phyloP scores from a whole-genome alignment of 177 flowering plant genomes.

The Vitis hybrid region DNA sequence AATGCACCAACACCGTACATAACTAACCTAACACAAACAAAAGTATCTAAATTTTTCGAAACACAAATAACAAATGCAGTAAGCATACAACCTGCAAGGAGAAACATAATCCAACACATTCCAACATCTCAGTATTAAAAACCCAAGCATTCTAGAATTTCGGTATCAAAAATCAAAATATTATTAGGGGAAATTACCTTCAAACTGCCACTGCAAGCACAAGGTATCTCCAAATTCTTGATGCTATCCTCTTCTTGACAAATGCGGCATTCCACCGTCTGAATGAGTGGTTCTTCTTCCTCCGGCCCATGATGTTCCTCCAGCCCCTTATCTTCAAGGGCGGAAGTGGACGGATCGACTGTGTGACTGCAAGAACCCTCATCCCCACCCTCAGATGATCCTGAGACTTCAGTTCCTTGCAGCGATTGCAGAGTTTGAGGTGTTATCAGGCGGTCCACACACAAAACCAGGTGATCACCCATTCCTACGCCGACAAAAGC shows the following conservation, averaged over 20 bases:
- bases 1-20: too few relatives aligned
- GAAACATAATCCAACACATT: neutral
- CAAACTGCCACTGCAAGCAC: conserved; percentile 75
- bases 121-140: too few relatives aligned
- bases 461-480: conserved; percentile 51
- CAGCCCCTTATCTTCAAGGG: conserved; percentile 14
- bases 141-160: neutral
- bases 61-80: neutral
- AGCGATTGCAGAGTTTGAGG: conserved; percentile 30
- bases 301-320: conserved; percentile 26
- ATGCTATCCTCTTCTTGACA: conserved; percentile 81
- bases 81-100: neutral
- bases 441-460: conserved; percentile 39
- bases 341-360: conserved; percentile 11
- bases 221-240: conserved; percentile 62
- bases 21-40: too few relatives aligned
- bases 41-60: too few relatives aligned
- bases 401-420: conserved; percentile 17
- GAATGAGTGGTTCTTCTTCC: conserved; percentile 65
- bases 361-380: conserved; percentile 17
- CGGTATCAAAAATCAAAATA: too few relatives aligned
- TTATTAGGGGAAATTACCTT: conserved; percentile 41
- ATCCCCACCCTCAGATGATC: conserved; percentile 11
- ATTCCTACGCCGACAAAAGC: conserved; percentile 17
- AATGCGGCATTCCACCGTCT: conserved; percentile 70